A percentile compares a stretch with the other conserved stretches of the same genome.
Conservation (phyloP, 768 basidiomycete species). For the Naematelia encephala region DNA sequence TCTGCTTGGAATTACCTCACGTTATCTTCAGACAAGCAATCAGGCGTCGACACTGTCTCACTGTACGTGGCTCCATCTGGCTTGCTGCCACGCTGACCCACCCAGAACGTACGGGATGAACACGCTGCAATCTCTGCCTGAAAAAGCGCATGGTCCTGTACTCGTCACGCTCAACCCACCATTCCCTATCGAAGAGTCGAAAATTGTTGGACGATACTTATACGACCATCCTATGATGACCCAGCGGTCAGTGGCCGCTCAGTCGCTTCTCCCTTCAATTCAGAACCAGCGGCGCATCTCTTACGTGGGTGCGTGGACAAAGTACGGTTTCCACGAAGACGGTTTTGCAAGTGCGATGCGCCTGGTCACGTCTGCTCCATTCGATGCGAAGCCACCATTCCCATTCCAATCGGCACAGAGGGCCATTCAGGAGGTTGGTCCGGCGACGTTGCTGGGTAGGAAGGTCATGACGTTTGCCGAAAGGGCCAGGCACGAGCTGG, state of each 20-base stretch:
- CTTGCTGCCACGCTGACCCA: slow-evolving; percentile 55
- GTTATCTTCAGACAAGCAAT: slow-evolving; percentile 46
- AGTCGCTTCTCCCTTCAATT: slow-evolving; percentile 58
- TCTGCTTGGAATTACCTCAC: slow-evolving; percentile 80
- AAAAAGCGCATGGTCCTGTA: slow-evolving; percentile 60
- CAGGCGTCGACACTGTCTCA: slow-evolving; percentile 62
- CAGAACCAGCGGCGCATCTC: slow-evolving; percentile 64
- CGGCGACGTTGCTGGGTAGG: slow-evolving; percentile 6
- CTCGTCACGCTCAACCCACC: slow-evolving; percentile 73
- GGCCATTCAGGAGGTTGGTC: slow-evolving; percentile 9
- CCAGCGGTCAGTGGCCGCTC: slow-evolving; percentile 59
- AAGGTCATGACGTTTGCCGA: slow-evolving; percentile 18
- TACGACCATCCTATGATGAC: slow-evolving; percentile 72
- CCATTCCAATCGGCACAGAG: slow-evolving; percentile 30
- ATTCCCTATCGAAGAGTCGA: slow-evolving; percentile 57
- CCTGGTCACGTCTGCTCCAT: slow-evolving; percentile 21
- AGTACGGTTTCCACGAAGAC: slow-evolving; percentile 80
- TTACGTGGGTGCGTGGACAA: slow-evolving; percentile 68
- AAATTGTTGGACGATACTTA: slow-evolving; percentile 57
- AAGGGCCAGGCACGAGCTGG: slow-evolving; percentile 5
- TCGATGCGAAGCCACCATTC: slow-evolving; percentile 42
- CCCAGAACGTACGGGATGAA: slow-evolving; percentile 67
- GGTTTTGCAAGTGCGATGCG: slow-evolving; percentile 59
- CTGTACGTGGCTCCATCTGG: slow-evolving; percentile 55
- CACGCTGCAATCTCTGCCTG: slow-evolving; percentile 65